phyloP scores from a whole-genome alignment of 164 flowering plant species.

The Tinospora cordifolia region DNA sequence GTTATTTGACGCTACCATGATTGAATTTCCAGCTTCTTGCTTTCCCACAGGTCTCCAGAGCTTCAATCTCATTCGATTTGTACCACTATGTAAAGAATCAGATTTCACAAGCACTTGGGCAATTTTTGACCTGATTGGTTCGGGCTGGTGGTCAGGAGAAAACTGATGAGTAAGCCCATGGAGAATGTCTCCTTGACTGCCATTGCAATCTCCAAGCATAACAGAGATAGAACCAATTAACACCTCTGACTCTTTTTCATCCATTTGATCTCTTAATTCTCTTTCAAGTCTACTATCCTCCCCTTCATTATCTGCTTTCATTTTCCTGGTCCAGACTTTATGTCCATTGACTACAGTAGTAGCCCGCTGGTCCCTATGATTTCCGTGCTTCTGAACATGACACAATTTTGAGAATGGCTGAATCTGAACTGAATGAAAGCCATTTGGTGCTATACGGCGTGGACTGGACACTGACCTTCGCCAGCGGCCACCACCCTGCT shows the following conservation, averaged over 20 bases:
- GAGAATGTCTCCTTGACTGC: conserved; percentile 11
- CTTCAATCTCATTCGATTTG: conserved; percentile 28
- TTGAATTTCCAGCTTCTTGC: conserved; percentile 27
- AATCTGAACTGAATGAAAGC: conserved; percentile 30
- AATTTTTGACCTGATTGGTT: conserved; percentile 16
- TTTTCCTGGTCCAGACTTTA: conserved; percentile 65
- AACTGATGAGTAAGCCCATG: conserved; percentile 19
- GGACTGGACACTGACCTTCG: conserved; percentile 37
- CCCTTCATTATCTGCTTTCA: conserved; percentile 31
- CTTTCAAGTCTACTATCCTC: conserved; percentile 18
- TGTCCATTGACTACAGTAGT: conserved; percentile 25
- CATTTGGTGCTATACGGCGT: conserved; percentile 30
- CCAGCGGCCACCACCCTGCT: conserved; percentile 23
- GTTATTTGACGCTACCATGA: conserved; percentile 18
- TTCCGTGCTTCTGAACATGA: conserved; percentile 33
- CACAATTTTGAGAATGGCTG: conserved; percentile 32
- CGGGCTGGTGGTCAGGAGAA: conserved; percentile 19
- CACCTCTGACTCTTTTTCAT: conserved; percentile 38
- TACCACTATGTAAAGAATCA: conserved; percentile 27
- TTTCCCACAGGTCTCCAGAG: conserved; percentile 59
- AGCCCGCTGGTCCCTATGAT: conserved; percentile 26
- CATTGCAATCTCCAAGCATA: conserved; percentile 27
- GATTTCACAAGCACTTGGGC: conserved; percentile 22
- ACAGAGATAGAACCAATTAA: conserved; percentile 80
- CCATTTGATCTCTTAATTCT: conserved; percentile 21